These are phyloP conservation scores for Russula olivacea DNA, from an alignment of 768 basidiomycete species.

Conservation along the genomic window DNA sequence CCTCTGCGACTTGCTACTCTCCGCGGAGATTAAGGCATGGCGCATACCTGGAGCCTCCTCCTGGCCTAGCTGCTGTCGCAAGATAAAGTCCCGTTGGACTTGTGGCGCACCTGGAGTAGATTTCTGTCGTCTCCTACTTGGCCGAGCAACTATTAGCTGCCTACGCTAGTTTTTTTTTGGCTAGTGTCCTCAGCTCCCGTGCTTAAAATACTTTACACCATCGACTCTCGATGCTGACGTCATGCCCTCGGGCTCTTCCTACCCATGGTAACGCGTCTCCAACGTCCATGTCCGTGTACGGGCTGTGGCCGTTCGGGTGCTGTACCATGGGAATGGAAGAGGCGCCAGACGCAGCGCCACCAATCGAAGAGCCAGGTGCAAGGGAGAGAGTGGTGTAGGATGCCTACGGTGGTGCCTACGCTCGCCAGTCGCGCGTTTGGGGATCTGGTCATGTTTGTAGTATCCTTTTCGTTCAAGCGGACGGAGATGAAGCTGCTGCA, in stretches of 20 bases:
- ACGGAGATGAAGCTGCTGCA: neutral
- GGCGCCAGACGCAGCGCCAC: conserved; percentile 27
- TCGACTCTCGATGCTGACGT: conserved; percentile 1
- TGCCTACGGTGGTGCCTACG: neutral
- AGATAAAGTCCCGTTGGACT: neutral
- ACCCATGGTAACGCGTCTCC: conserved; percentile 29
- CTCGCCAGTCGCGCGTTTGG: neutral
- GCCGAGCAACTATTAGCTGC: neutral
- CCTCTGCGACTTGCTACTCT: neutral
- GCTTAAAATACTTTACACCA: neutral
- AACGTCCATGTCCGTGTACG: conserved; percentile 11
- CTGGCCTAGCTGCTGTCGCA: neutral
- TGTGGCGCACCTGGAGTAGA: neutral
- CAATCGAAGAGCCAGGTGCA: conserved; percentile 1
- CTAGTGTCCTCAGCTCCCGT: neutral
- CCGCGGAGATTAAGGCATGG: neutral
- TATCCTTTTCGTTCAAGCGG: neutral
- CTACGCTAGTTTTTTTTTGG: neutral
- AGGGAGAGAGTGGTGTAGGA: neutral
- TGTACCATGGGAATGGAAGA: conserved; percentile 50
- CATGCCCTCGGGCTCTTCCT: conserved; percentile 31
- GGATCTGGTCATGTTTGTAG: neutral
- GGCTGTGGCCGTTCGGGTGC: conserved; percentile 27
- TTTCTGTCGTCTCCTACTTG: neutral
- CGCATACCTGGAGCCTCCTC: neutral